Evolutionary conservation across 2,329 filamentous ascomycete species (phyloP).

Genomic region (Cladosporium oxysporum): DNA sequence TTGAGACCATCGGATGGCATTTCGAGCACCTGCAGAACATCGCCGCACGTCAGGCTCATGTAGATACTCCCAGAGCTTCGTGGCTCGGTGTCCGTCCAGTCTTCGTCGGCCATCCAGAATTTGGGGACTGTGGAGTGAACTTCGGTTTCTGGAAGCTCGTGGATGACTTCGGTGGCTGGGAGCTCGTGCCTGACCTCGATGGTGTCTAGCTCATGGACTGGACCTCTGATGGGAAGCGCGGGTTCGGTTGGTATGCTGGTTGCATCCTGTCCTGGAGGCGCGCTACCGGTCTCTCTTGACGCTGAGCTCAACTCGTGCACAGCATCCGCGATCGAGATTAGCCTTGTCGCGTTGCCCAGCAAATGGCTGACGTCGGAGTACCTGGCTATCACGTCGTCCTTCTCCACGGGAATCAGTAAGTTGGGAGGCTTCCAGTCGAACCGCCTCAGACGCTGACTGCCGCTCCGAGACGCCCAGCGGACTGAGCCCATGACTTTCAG

Average conservation of each 20-base stretch:
- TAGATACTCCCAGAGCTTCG: conserved; percentile 7
- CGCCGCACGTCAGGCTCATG: conserved; percentile 8
- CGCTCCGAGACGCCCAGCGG: conserved; percentile 11
- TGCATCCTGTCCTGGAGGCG: neutral
- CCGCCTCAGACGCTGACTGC: conserved; percentile 5
- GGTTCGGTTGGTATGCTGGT: neutral
- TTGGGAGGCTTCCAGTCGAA: conserved; percentile 16
- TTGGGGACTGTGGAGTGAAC: neutral
- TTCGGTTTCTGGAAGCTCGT: conserved; percentile 7
- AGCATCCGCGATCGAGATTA: neutral
- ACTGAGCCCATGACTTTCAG: conserved; percentile 1
- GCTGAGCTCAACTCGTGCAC: neutral
- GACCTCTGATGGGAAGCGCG: neutral
- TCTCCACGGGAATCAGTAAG: neutral
- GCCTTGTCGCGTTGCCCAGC: conserved; percentile 8
- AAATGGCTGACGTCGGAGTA: conserved; percentile 12
- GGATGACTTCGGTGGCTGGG: neutral
- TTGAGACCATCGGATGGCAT: conserved; percentile 1
- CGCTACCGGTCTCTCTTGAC: neutral
- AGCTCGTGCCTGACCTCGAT: neutral
- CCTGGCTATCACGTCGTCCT: conserved; percentile 4
- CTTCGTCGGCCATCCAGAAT: conserved; percentile 13
- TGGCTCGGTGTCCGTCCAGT: conserved; percentile 2
- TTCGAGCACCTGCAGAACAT: conserved; percentile 1
- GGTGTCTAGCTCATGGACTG: neutral